Conservation (phyloP, 176 grass and related monocot species). For the Carex littledalei region DNA sequence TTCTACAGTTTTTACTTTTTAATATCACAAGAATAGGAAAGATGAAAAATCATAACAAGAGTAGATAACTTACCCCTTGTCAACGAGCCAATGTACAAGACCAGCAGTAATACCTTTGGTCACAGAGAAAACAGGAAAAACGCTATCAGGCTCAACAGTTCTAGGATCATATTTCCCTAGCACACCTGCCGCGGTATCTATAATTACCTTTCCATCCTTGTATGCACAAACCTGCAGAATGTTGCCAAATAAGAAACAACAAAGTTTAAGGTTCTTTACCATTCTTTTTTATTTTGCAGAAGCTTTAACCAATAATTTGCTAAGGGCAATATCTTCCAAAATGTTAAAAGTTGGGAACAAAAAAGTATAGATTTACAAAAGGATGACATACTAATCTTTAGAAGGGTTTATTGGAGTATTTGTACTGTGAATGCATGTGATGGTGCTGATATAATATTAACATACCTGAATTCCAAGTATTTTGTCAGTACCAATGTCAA, state of each 20-base stretch:
- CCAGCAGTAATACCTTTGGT: constrained; percentile 97
- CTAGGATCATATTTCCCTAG: constrained; percentile 90
- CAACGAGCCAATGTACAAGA: constrained; percentile 91
- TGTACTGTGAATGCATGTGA: background rate
- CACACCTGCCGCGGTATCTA: constrained; percentile 85
- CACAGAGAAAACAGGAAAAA: constrained; percentile 97
- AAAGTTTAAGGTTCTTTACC: background rate
- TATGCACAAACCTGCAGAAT: constrained; percentile 75
- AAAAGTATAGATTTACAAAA: background rate
- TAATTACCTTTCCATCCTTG: constrained; percentile 97
- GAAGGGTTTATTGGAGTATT: background rate
- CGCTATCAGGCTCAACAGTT: constrained; percentile 86
- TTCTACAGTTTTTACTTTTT: background rate
- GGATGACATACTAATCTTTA: background rate
- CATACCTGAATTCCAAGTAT: constrained; percentile 96
- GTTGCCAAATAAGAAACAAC: constrained; percentile 20
- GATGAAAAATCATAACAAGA: background rate
- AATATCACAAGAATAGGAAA: background rate
- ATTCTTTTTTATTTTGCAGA: background rate
- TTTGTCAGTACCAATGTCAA: constrained; percentile 64
- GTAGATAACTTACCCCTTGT: constrained; percentile 52
- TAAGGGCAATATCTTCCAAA: background rate
- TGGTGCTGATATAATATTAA: background rate
- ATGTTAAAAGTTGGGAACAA: background rate
- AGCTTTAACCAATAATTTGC: background rate